Conservation (phyloP, 169 alveolate genomes). For the Plasmodium falciparum region DNA sequence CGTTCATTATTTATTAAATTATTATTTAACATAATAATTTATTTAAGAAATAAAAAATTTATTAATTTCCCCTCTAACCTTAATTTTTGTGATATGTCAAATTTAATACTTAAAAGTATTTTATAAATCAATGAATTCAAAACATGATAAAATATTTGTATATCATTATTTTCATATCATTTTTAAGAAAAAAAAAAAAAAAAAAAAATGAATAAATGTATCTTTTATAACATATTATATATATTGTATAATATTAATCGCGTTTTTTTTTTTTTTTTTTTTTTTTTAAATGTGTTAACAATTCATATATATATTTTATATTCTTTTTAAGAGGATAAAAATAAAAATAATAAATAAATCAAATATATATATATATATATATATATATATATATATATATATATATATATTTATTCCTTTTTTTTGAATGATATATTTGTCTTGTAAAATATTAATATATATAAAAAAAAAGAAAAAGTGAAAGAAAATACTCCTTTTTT, state of each 20-base stretch:
- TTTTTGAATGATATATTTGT: too few species aligned
- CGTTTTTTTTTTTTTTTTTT: slow-evolving; percentile 1
- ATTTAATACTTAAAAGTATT: slow-evolving; percentile 12
- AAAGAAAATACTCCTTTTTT: too few species aligned
- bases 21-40: slow-evolving; percentile 2
- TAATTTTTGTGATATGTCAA: slow-evolving; percentile 16
- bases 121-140: slow-evolving; percentile 26
- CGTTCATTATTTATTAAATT: background rate
- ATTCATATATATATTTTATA: background rate
- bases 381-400: too few species aligned
- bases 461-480: too few species aligned
- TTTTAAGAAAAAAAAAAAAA: background rate
- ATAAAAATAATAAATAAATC: too few species aligned
- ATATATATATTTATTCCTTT: too few species aligned
- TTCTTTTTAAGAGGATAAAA: too few species aligned
- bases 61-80: slow-evolving; percentile 9
- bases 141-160: background rate
- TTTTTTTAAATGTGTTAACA: background rate
- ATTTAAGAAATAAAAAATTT: slow-evolving; percentile 33
- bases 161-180: background rate
- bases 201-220: too few species aligned
- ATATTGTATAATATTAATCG: background rate
- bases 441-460: too few species aligned
- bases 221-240: background rate
- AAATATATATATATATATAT: too few species aligned